A percentile compares a stretch with the other conserved stretches of the same genome.
Conservation (phyloP, 2,329 filamentous ascomycete species). For the Colletotrichum chrysophilum region DNA sequence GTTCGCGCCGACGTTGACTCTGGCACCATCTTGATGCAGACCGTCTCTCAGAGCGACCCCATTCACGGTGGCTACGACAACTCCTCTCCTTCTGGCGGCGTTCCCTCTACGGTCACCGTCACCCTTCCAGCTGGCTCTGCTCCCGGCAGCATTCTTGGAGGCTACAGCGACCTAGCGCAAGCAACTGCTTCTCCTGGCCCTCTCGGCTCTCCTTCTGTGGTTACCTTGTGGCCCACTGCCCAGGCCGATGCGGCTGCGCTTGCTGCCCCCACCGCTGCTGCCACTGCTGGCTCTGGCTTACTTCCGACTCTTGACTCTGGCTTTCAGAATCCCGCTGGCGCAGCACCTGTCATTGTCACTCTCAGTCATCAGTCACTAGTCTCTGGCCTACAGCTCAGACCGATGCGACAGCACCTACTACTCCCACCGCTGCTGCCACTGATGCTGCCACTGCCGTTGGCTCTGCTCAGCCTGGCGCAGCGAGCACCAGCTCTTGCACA, state of each 20-base stretch:
- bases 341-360: neutral
- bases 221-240: conserved; percentile 4
- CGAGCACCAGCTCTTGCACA: neutral
- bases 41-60: too few species aligned
- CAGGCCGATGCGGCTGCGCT: neutral
- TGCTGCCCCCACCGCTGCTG: neutral
- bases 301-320: neutral
- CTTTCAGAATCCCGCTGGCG: neutral
- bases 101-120: neutral
- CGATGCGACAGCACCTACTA: too few species aligned
- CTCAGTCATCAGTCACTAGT: neutral
- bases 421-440: neutral
- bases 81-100: too few species aligned
- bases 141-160: neutral
- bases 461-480: neutral
- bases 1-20: neutral
- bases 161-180: neutral
- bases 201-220: neutral
- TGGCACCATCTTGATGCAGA: neutral
- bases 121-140: neutral
- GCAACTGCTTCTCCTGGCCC: neutral
- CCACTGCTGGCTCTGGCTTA: neutral
- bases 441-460: neutral
- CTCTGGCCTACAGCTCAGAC: neutral
- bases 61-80: too few species aligned